Evolutionary conservation across 2,329 filamentous ascomycete genomes (phyloP).

Genomic region (Coleophoma eucalyptorum): DNA sequence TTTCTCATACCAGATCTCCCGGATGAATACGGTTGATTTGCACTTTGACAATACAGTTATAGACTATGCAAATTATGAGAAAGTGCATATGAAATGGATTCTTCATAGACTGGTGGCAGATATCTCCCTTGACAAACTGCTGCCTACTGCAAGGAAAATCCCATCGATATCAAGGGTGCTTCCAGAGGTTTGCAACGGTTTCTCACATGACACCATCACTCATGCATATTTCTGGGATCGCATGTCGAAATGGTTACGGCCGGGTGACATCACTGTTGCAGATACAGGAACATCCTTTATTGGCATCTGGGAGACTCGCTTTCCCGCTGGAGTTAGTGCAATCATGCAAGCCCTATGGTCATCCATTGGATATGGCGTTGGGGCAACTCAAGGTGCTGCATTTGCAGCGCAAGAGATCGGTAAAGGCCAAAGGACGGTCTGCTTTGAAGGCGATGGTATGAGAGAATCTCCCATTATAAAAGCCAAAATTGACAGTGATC

Average conservation of each 20-base stretch:
- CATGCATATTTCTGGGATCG: slow-evolving; percentile 74
- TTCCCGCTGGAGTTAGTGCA: slow-evolving; percentile 68
- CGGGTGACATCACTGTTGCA: slow-evolving; percentile 73
- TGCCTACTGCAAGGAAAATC: slow-evolving; percentile 38
- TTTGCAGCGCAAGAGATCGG: slow-evolving; percentile 64
- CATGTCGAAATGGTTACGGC: slow-evolving; percentile 64
- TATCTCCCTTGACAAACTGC: slow-evolving; percentile 54
- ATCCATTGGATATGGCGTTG: slow-evolving; percentile 59
- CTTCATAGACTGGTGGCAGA: slow-evolving; percentile 73
- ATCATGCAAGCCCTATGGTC: slow-evolving; percentile 73
- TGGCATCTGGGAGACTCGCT: slow-evolving; percentile 77
- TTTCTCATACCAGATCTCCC: not conserved
- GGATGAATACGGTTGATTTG: not conserved
- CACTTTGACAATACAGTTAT: not conserved
- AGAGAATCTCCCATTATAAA: too few species aligned
- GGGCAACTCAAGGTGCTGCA: slow-evolving; percentile 61
- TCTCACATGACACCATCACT: slow-evolving; percentile 44
- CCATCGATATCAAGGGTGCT: not conserved
- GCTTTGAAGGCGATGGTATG: slow-evolving; percentile 38
- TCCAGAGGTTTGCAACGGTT: not conserved
- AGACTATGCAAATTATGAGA: slow-evolving; percentile 65
- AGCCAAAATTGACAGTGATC: too few species aligned
- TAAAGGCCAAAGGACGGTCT: slow-evolving; percentile 59
- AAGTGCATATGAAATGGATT: slow-evolving; percentile 70
- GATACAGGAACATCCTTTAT: slow-evolving; percentile 86